Base-by-base conservation (phyloP, 257 asterid genomes). In the Ligustrum vulgare region DNA sequence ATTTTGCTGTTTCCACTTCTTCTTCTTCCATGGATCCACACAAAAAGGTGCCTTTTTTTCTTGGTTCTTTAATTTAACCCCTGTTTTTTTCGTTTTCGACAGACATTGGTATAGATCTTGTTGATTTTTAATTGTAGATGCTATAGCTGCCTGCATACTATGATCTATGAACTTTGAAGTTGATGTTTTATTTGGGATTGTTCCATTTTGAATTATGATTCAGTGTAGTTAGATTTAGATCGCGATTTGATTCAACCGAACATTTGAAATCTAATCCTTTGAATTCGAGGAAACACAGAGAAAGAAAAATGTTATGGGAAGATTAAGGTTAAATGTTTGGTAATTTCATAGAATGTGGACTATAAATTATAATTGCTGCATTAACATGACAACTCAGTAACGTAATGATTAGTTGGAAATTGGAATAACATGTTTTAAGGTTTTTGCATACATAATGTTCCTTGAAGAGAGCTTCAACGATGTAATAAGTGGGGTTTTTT, bases 11-110 rank as follows among this genome's bases (percentile, higher is more conserved):
- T 77, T 72, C 81, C 49, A 37, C 51, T 71, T 63, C 34, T 22
- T 60, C 67, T 23, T 60, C 90, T 36, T 47, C 90, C 18, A 94
- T 94, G 98, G 98, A 92, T 85, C 89, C 87, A 62, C 90, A 85
- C 64, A 89, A 83, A 85, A 94, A 92, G 98, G 97, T 70, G 41
- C 16, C 41, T 20, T 8, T 71, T 58, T 67, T 54, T 75, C 35
- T 28, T 64, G 74, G 6, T 41, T 63, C 41, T 36, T 36, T 41
- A 63, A 43, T 49, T 45, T 43, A n/a, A 25, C 25, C 2, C 7
- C 25, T 60, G 35, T 25, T 22, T 58, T 60, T 13, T 25, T 25
- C 8, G 16, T 39, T 72, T 68, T 8, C 20, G 72, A 69, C 34
- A 18, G 13, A 79, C 75, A 82, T 75, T 72, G 72, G 11, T 10